These are phyloP conservation scores for Schizothecium vesticola DNA, from an alignment of 495 filamentous ascomycete genomes.

Conservation along the genomic window DNA sequence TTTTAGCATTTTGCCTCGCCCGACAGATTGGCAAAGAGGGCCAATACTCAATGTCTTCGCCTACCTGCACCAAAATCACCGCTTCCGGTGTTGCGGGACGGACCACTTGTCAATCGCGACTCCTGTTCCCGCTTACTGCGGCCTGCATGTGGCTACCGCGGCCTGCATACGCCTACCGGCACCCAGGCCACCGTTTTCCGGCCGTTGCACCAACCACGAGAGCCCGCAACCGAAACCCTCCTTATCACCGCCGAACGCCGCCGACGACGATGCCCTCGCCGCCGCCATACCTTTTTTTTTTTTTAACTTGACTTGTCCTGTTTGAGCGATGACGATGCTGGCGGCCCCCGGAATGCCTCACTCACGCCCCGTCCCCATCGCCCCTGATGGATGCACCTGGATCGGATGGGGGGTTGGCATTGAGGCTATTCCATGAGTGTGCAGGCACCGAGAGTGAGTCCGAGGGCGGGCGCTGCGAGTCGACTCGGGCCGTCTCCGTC, in stretches of 20 bases:
- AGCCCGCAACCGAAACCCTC: background rate
- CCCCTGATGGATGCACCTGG: background rate
- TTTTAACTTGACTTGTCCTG: background rate
- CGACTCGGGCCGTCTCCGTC: background rate
- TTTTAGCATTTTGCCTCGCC: constrained; percentile 7
- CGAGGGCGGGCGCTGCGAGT: background rate
- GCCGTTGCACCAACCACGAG: constrained; percentile 4
- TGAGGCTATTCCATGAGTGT: background rate
- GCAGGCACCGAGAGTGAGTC: background rate
- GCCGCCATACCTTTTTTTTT: background rate
- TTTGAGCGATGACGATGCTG: background rate
- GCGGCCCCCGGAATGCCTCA: background rate
- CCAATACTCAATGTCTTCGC: background rate
- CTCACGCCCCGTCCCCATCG: background rate
- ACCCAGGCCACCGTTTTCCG: constrained; percentile 2
- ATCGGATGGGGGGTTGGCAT: background rate
- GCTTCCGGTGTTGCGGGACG: constrained; percentile 26
- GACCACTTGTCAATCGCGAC: background rate
- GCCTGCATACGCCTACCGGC: constrained; percentile 2
- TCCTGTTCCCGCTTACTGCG: constrained; percentile 16
- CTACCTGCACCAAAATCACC: constrained; percentile 13
- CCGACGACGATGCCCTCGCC: background rate
- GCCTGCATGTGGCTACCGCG: constrained; percentile 20
- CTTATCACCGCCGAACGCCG: background rate
- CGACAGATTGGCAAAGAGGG: background rate